phyloP scores from a whole-genome alignment of 2,329 filamentous ascomycete genomes.

The Sodiomyces alkalinus region DNA sequence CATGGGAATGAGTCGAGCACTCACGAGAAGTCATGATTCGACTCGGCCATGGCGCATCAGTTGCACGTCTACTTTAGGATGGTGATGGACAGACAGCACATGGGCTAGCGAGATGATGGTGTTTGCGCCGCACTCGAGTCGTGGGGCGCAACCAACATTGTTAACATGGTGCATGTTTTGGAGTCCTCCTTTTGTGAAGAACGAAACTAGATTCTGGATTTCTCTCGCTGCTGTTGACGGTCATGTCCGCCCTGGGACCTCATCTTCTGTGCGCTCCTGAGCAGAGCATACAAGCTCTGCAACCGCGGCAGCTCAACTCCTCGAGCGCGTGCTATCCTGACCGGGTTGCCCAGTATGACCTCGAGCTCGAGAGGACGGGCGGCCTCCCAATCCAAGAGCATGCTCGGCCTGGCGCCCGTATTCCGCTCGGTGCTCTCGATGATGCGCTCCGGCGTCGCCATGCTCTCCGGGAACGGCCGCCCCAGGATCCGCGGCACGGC shows the following conservation, averaged over 20 bases:
- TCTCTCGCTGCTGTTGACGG: slow-evolving; percentile 9
- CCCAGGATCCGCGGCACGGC: slow-evolving; percentile 50
- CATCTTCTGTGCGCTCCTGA: slow-evolving; percentile 44
- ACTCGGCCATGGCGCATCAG: too few relatives aligned
- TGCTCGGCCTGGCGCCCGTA: slow-evolving; percentile 47
- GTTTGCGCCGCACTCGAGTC: too few relatives aligned
- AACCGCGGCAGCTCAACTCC: slow-evolving; percentile 51
- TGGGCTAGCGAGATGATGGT: too few relatives aligned
- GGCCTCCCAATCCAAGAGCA: slow-evolving; percentile 56
- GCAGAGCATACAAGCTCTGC: slow-evolving; percentile 51
- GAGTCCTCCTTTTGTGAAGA: too few relatives aligned
- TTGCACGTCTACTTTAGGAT: too few relatives aligned
- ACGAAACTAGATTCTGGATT: too few relatives aligned
- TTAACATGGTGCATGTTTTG: too few relatives aligned
- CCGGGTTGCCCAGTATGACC: slow-evolving; percentile 57
- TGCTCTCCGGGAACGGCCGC: slow-evolving; percentile 38
- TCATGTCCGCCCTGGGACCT: slow-evolving; percentile 25
- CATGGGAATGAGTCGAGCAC: too few relatives aligned
- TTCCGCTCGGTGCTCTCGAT: slow-evolving; percentile 48
- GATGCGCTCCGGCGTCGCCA: slow-evolving; percentile 49
- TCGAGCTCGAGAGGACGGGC: slow-evolving; percentile 54
- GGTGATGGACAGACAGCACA: too few relatives aligned
- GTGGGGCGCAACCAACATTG: too few relatives aligned
- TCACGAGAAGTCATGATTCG: too few relatives aligned
- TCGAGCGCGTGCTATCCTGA: slow-evolving; percentile 45